A percentile compares a stretch with the other conserved stretches of the same genome.
These are phyloP conservation scores for Thalia dealbata DNA, from an alignment of 176 grass and related monocot species.

Conservation along the genomic window DNA sequence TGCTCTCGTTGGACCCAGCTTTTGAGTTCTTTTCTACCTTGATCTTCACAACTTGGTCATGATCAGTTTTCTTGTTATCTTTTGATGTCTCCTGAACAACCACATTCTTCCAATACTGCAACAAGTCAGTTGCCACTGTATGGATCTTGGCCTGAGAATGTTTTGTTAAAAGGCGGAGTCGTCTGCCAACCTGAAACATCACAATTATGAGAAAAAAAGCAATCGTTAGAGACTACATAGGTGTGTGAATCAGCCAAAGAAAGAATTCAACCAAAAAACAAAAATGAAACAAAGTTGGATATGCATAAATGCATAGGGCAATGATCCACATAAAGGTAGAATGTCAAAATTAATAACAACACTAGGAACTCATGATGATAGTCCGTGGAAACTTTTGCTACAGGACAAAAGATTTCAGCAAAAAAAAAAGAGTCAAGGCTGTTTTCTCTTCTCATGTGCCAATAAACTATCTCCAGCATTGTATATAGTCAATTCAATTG, in stretches of 20 bases:
- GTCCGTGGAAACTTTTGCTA: neutral
- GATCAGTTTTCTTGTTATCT: neutral
- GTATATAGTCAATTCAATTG: no score
- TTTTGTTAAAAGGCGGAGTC: constrained; percentile 4
- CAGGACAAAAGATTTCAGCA: neutral
- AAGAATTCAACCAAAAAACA: no score
- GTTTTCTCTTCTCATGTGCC: no score
- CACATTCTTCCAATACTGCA: constrained; percentile 11
- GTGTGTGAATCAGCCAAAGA: no score
- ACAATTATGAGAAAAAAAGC: neutral
- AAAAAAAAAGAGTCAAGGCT: neutral
- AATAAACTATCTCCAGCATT: no score
- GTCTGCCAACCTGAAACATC: constrained; percentile 13
- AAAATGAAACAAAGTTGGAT: no score
- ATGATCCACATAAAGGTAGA: neutral
- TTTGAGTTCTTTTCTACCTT: constrained; percentile 1
- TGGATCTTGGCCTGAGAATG: constrained; percentile 10
- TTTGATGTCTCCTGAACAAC: constrained; percentile 8
- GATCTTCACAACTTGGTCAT: neutral
- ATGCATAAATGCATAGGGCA: neutral
- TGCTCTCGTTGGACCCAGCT: neutral
- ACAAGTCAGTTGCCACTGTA: constrained; percentile 6
- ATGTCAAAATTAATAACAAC: neutral
- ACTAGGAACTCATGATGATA: neutral
- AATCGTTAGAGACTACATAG: no score